A percentile compares a stretch with the other conserved stretches of the same genome.
Evolutionary conservation across 805 yeast genomes (phyloP).

Genomic region (Candida maltosa): DNA sequence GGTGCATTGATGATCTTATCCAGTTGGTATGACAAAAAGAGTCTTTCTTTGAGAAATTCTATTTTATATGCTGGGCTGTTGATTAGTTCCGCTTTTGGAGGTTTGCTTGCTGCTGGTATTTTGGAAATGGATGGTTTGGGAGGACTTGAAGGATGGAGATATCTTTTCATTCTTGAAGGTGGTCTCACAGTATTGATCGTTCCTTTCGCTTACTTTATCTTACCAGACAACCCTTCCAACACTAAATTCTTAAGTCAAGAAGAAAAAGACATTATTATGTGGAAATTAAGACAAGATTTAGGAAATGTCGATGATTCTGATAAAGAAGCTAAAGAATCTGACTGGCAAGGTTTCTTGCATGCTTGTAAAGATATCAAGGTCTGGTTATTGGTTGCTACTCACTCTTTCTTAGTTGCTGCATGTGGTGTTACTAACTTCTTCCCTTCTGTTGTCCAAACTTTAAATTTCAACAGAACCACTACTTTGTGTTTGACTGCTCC

Average conservation of each 20-base stretch:
- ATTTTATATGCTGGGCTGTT: constrained; percentile 50
- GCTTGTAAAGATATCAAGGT: constrained; percentile 41
- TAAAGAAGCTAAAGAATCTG: constrained; percentile 28
- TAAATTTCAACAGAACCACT: constrained; percentile 46
- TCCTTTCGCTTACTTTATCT: constrained; percentile 41
- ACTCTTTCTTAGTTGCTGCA: constrained; percentile 51
- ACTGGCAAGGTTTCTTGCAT: constrained; percentile 31
- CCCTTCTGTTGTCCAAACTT: constrained; percentile 57
- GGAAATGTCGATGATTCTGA: constrained; percentile 38
- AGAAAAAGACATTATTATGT: constrained; percentile 41
- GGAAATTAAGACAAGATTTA: constrained; percentile 38
- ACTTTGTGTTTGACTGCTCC: constrained; percentile 60
- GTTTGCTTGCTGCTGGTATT: constrained; percentile 54
- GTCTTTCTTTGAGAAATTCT: constrained; percentile 48
- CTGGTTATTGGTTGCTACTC: constrained; percentile 45
- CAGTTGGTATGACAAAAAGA: constrained; percentile 53
- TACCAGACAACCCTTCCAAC: constrained; percentile 53
- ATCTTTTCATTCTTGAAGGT: constrained; percentile 58
- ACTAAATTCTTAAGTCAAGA: constrained; percentile 44
- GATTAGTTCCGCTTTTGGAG: constrained; percentile 52
- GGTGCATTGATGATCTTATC: constrained; percentile 49
- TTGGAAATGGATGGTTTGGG: constrained; percentile 37
- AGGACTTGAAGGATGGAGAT: constrained; percentile 50
- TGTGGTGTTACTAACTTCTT: constrained; percentile 61
- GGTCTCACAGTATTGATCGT: constrained; percentile 46